Evolutionary conservation across 371 early-diverging fungal species (phyloP), one percentile per base, ranked within the genome.

Genomic region (Circinella minor): DNA sequence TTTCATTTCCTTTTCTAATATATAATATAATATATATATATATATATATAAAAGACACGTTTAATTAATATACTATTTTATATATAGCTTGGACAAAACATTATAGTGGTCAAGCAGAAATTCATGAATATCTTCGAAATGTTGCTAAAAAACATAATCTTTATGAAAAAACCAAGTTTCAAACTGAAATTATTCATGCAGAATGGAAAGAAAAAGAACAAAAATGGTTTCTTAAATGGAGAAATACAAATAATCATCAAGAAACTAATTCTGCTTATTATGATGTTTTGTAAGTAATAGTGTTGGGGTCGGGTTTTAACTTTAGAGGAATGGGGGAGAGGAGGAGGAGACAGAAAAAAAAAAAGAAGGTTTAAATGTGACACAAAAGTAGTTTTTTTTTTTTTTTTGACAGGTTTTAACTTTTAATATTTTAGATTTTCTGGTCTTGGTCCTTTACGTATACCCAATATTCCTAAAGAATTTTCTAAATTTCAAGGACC

Each of bases 141-240:
- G 85, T 87, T 14, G 85, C 86, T 1, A 67, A 73, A n/a, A 85
- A 88, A 38, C 71, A 87, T 64, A 71, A 80, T 15, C 57, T 91
- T 5, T 72, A 82, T 49, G 69, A 80, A 17, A 77, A 86, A 47
- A 82, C 82, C 34, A 74, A 71, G 43, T 87, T 85, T 51, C 67
- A 82, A 39, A 85, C 87, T 7, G 83, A 82, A 62, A 76, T 86
- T 10, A 65, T 80, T 10, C 55, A 55, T 14, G 70, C 77, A 4
- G 70, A 70, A 39, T 90, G 90, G 90, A 36, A 81, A 7, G 73
- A 81, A 14, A 72, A 68, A 0, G 69, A 67, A 20, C 77, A 82
- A 20, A 70, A 82, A 46, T 90, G 90, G 90, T 66, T 75, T 34
- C 38, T 88, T 38, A 66, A 80, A 36, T 78, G 59, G 57, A 73